A percentile compares a stretch with the other conserved stretches of the same genome.
These are phyloP conservation scores for Talaromyces wortmannii DNA, from an alignment of 495 filamentous ascomycete genomes.

Conservation along the genomic window DNA sequence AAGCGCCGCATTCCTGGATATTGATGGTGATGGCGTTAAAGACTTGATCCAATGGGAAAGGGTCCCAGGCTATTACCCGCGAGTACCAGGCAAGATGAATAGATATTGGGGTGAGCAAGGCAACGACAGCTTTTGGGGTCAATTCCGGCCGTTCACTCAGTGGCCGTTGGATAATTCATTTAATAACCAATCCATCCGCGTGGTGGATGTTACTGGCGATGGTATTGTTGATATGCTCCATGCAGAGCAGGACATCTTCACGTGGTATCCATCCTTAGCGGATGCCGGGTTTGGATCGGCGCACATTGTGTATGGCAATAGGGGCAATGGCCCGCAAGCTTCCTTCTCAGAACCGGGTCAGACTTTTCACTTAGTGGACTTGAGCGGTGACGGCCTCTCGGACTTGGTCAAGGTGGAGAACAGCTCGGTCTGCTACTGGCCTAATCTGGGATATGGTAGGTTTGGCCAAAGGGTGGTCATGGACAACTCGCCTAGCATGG, in stretches of 20 bases:
- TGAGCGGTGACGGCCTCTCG: constrained; percentile 24
- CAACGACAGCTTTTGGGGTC: background rate
- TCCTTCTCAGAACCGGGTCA: background rate
- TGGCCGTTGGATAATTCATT: background rate
- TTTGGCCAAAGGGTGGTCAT: constrained; percentile 25
- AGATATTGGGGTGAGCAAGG: too few species aligned
- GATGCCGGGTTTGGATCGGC: constrained; percentile 3
- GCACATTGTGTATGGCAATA: background rate
- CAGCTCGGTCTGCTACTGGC: constrained; percentile 23
- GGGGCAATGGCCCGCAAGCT: constrained; percentile 1
- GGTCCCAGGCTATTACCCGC: background rate
- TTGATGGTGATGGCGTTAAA: background rate
- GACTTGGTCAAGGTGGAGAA: constrained; percentile 20
- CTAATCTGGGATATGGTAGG: constrained; percentile 22
- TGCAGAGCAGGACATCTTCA: background rate
- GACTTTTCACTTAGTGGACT: constrained; percentile 14
- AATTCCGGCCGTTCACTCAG: background rate
- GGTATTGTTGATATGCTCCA: background rate
- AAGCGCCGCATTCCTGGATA: background rate
- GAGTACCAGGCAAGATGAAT: too few species aligned
- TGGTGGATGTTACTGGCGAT: background rate
- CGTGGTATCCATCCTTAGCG: constrained; percentile 9
- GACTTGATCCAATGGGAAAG: background rate
- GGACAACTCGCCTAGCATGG: constrained; percentile 19
- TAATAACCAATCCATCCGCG: background rate